These are phyloP conservation scores for Dioszegia crocea DNA, from an alignment of 768 basidiomycete species.

Conservation along the genomic window DNA sequence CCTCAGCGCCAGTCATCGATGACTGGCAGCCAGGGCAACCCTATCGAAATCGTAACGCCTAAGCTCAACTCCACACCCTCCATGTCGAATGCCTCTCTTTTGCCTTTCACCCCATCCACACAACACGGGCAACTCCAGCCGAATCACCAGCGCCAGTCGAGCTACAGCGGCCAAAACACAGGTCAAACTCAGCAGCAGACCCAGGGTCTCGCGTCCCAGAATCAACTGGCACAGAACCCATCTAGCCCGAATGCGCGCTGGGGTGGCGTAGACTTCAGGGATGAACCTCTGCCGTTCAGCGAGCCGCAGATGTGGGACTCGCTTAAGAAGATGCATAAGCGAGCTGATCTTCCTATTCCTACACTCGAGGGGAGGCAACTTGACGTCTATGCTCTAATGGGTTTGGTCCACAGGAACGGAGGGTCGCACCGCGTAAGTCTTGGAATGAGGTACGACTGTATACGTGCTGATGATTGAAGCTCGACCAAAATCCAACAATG, in stretches of 20 bases:
- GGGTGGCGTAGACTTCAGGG: constrained; percentile 20
- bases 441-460: background rate
- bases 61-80: constrained; percentile 6
- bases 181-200: background rate
- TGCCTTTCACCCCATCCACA: constrained; percentile 11
- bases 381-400: constrained; percentile 28
- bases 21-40: constrained; percentile 25
- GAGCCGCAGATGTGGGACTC: constrained; percentile 14
- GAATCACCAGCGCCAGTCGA: constrained; percentile 10
- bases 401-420: constrained; percentile 31
- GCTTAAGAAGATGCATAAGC: constrained; percentile 12
- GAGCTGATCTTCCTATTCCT: constrained; percentile 18
- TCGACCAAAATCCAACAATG: constrained; percentile 13
- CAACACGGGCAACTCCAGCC: constrained; percentile 2
- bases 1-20: constrained; percentile 15
- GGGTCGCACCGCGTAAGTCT: constrained; percentile 29
- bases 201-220: background rate
- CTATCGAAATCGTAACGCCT: constrained; percentile 36
- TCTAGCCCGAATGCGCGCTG: background rate
- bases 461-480: constrained; percentile 3
- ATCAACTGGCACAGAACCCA: constrained; percentile 3
- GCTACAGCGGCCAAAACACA: constrained; percentile 12
- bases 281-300: constrained; percentile 13
- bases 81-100: background rate
- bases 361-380: constrained; percentile 23